Evolutionary conservation across 108 stramenopile species (phyloP).

Genomic region (Fragilaria crotonensis): DNA sequence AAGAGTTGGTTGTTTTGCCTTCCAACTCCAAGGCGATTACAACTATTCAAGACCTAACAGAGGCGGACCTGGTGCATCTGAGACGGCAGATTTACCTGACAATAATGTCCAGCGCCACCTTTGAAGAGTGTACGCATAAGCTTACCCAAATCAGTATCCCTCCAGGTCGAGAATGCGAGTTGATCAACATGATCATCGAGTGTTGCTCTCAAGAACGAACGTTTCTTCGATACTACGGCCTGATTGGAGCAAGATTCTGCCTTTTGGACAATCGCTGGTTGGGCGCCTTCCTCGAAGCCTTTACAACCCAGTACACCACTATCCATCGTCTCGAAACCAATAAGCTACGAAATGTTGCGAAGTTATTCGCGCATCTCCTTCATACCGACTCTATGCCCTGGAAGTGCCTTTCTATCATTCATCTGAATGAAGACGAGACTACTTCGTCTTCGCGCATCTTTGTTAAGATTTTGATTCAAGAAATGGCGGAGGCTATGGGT

Average conservation of each 20-base stretch:
- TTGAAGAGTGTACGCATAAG: constrained; percentile 99
- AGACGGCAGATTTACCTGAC: constrained; percentile 97
- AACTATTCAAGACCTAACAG: constrained; percentile 69
- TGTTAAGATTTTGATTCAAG: constrained; percentile 94
- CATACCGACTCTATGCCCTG: constrained; percentile 96
- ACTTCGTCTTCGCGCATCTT: constrained; percentile 97
- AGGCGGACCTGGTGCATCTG: constrained; percentile 92
- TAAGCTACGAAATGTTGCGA: constrained; percentile 97
- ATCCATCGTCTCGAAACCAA: constrained; percentile 98
- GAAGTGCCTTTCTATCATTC: constrained; percentile 85
- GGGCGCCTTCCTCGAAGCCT: constrained; percentile 81
- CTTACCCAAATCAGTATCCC: constrained; percentile 93
- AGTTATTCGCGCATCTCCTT: constrained; percentile 96
- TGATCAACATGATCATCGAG: constrained; percentile 97
- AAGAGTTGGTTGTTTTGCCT: neutral
- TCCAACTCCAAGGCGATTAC: constrained; percentile 9
- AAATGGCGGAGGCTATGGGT: constrained; percentile 95
- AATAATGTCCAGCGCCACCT: constrained; percentile 97
- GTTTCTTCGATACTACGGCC: constrained; percentile 92
- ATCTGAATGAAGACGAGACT: constrained; percentile 95
- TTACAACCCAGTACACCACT: constrained; percentile 81
- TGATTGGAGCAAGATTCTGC: constrained; percentile 94
- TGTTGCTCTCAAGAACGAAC: constrained; percentile 97
- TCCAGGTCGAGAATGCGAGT: constrained; percentile 69
- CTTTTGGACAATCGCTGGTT: constrained; percentile 83